Evolutionary conservation across 345 rosid species (phyloP).

Genomic region (Eucalyptus curtisii): DNA sequence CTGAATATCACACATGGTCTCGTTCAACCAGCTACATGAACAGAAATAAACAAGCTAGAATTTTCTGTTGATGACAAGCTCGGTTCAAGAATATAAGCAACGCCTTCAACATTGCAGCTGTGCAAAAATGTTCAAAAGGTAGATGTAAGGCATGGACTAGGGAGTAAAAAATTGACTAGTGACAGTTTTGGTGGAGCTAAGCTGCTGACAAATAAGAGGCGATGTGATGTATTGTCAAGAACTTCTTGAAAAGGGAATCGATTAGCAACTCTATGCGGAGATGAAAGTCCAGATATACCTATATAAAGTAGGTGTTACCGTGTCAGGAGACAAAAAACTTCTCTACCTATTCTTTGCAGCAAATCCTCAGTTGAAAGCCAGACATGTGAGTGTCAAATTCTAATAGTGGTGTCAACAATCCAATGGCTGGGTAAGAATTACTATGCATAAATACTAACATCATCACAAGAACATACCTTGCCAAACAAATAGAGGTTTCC

Average conservation of each 20-base stretch:
- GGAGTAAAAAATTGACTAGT: neutral
- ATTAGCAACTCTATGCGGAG: neutral
- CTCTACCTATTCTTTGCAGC: neutral
- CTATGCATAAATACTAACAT: neutral
- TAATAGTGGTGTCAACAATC: neutral
- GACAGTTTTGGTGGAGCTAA: neutral
- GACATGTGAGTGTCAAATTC: neutral
- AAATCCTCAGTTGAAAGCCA: neutral
- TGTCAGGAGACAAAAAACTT: neutral
- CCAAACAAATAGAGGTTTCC: conserved; percentile 85
- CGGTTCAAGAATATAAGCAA: neutral
- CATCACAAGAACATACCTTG: conserved; percentile 36
- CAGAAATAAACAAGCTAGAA: neutral
- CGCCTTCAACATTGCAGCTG: neutral
- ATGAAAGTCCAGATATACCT: neutral
- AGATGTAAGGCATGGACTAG: neutral
- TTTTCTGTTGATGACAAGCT: neutral
- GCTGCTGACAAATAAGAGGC: neutral
- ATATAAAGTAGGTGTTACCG: neutral
- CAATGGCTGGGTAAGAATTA: neutral
- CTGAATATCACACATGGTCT: neutral
- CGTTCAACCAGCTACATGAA: neutral
- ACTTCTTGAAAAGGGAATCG: neutral
- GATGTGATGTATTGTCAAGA: neutral
- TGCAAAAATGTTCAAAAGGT: neutral